These are phyloP conservation scores for Ilyonectria destructans DNA, from an alignment of 2,329 filamentous ascomycete genomes.

Conservation along the genomic window DNA sequence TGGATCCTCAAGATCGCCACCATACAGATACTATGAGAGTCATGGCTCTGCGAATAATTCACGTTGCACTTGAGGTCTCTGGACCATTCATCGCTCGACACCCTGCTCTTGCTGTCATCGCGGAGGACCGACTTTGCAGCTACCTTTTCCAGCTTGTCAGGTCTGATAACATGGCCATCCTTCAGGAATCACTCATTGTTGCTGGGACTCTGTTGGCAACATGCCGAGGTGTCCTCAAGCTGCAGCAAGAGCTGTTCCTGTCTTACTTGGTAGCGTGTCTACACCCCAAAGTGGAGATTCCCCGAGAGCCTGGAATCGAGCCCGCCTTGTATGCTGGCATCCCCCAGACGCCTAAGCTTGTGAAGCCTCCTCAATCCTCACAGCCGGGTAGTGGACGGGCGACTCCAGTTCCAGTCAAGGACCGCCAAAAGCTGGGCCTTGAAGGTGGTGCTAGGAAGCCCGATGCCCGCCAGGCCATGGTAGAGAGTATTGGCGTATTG, in stretches of 20 bases:
- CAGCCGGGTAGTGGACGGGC: constrained; percentile 85
- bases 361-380: constrained; percentile 80
- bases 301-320: constrained; percentile 90
- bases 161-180: constrained; percentile 95
- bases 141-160: constrained; percentile 96
- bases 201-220: constrained; percentile 92
- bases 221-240: constrained; percentile 90
- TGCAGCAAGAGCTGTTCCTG: constrained; percentile 96
- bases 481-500: constrained; percentile 93
- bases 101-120: constrained; percentile 87
- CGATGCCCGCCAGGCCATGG: constrained; percentile 97
- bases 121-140: constrained; percentile 93
- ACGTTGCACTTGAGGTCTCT: constrained; percentile 96
- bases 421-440: constrained; percentile 91
- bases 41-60: constrained; percentile 97
- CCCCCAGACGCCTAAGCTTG: constrained; percentile 89
- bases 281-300: constrained; percentile 95
- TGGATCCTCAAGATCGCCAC: constrained; percentile 93
- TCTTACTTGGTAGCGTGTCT: constrained; percentile 95
- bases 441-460: constrained; percentile 94
- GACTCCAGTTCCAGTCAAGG: constrained; percentile 92
- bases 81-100: constrained; percentile 96
- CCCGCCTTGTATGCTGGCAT: constrained; percentile 94
- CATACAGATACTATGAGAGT: constrained; percentile 97
- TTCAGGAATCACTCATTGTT: constrained; percentile 94